Percentiles rank a stretch among this genome's conserved stretches.
Conservation (phyloP, 78 protist genomes). For the Dictyostelium brefeldianum region DNA sequence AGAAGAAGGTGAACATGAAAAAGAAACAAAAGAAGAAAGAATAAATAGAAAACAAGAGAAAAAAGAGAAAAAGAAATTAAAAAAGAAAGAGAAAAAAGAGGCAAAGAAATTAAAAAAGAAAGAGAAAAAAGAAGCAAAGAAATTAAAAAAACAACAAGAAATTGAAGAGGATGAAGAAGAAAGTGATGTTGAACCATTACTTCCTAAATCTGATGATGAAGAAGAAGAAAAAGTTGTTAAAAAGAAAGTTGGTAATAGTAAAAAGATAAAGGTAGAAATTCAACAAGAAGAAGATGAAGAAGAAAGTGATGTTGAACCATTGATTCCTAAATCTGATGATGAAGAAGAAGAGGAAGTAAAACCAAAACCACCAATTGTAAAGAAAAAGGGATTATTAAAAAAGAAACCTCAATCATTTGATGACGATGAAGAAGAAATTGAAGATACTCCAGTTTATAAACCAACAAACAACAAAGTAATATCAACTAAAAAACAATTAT, state of each 20-base stretch:
- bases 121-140: neutral
- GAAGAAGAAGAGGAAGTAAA: neutral
- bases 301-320: neutral
- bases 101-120: neutral
- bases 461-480: neutral
- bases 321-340: neutral
- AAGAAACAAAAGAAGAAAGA: neutral
- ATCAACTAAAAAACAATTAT: neutral
- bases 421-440: neutral
- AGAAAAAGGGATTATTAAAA: neutral
- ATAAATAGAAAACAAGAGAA: neutral
- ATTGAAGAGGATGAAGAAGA: slow-evolving; percentile 3
- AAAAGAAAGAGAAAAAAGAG: neutral
- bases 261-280: neutral
- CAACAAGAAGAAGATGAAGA: slow-evolving; percentile 19
- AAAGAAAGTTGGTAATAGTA: neutral
- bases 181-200: neutral
- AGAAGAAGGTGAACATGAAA: neutral
- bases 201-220: neutral
- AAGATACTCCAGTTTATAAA: neutral
- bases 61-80: neutral
- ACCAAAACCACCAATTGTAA: neutral
- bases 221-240: slow-evolving; percentile 5
- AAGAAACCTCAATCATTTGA: neutral
- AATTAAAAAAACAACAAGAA: neutral